Percentiles rank a stretch among this genome's conserved stretches.
Evolutionary conservation across 225 moss, liverwort and hornwort genomes (phyloP).

Genomic region (Sphagnum contortum): DNA sequence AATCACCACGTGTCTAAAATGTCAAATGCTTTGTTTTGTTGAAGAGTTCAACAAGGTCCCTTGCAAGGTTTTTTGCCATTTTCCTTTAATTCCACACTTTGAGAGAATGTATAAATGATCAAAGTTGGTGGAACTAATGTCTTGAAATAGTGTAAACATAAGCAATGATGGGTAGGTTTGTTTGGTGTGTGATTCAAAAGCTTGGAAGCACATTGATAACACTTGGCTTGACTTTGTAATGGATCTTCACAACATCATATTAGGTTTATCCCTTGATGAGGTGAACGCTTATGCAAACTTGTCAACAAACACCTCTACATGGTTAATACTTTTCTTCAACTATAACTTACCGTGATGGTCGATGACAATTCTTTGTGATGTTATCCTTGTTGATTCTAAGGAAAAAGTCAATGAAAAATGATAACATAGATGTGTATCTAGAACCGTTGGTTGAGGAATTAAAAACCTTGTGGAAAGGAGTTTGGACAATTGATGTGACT

Average conservation of each 20-base stretch:
- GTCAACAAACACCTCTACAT: background rate
- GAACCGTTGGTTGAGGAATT: background rate
- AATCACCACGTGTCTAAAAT: background rate
- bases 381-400: background rate
- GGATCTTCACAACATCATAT: background rate
- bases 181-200: background rate
- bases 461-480: background rate
- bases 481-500: background rate
- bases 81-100: background rate
- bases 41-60: background rate
- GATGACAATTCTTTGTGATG: background rate
- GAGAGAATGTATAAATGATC: background rate
- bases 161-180: background rate
- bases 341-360: background rate
- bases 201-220: background rate
- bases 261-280: background rate
- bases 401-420: background rate
- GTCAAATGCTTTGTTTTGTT: background rate
- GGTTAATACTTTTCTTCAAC: background rate
- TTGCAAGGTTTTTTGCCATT: background rate
- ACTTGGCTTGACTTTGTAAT: background rate
- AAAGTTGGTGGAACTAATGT: background rate
- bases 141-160: background rate
- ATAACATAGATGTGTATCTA: background rate
- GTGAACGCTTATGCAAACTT: background rate